Conservation (phyloP, 148 eudicot species). For the Amaranthus hypochondriacus region DNA sequence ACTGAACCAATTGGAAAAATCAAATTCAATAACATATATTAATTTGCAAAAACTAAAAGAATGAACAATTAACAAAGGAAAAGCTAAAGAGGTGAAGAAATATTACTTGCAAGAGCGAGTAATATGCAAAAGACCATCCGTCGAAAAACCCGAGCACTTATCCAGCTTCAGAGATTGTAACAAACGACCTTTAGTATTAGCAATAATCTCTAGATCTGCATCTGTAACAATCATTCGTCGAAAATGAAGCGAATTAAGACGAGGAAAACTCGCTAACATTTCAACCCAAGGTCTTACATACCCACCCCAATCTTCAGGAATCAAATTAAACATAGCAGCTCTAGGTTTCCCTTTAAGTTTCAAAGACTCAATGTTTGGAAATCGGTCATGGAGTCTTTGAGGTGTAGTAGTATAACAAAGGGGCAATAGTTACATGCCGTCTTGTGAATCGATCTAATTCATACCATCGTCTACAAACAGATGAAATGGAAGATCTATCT, state of each 20-base stretch:
- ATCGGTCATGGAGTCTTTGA: slow-evolving; percentile 44
- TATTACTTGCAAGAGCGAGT: slow-evolving; percentile 55
- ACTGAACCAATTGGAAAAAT: background rate
- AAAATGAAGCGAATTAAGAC: slow-evolving; percentile 60
- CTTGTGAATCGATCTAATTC: slow-evolving; percentile 59
- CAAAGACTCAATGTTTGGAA: slow-evolving; percentile 63
- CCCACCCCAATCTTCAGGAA: slow-evolving; percentile 97
- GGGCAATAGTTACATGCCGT: slow-evolving; percentile 67
- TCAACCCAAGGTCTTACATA: slow-evolving; percentile 70
- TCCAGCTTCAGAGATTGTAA: slow-evolving; percentile 59
- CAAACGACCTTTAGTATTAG: slow-evolving; percentile 33
- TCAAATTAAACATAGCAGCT: slow-evolving; percentile 90
- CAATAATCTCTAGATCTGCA: slow-evolving; percentile 58
- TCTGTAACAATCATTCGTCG: slow-evolving; percentile 87
- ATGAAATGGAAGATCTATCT: slow-evolving; percentile 61
- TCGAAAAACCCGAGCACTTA: slow-evolving; percentile 84
- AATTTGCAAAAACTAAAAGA: background rate
- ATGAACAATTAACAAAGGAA: background rate
- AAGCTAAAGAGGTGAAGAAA: background rate
- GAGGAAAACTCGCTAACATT: slow-evolving; percentile 29
- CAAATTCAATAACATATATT: background rate
- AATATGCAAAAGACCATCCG: slow-evolving; percentile 70
- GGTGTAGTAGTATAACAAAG: slow-evolving; percentile 82
- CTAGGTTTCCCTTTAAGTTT: slow-evolving; percentile 87
- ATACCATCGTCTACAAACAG: slow-evolving; percentile 59